A percentile compares a stretch with the other conserved stretches of the same genome.
phyloP scores from a whole-genome alignment of 208 protist species.

The Herpetomonas samuelpessoai region DNA sequence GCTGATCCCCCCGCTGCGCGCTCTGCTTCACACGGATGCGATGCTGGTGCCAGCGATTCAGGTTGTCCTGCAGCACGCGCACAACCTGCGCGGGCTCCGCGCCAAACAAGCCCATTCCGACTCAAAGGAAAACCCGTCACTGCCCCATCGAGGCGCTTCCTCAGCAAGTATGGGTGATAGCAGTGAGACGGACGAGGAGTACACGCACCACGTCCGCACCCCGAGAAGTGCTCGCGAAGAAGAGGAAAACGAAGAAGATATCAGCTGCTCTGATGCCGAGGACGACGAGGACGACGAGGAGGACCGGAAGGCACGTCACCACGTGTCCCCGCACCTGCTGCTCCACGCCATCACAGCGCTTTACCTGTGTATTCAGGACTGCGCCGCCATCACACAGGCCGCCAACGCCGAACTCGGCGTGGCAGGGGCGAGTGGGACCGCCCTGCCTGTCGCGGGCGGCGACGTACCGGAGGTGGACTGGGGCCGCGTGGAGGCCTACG shows the following conservation, averaged over 20 bases:
- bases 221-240: too few species aligned
- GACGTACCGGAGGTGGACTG: conserved; percentile 13
- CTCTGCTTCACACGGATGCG: conserved; percentile 72
- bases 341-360: conserved; percentile 62
- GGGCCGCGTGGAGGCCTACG: conserved; percentile 38
- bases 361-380: conserved; percentile 57
- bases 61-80: conserved; percentile 35
- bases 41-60: conserved; percentile 60
- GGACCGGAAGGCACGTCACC: background rate
- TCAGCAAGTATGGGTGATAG: background rate
- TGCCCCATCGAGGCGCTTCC: background rate
- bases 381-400: conserved; percentile 27
- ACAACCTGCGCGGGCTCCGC: conserved; percentile 5
- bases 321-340: conserved; percentile 29
- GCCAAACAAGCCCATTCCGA: background rate
- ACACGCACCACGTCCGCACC: too few species aligned
- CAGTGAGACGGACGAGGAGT: conserved; percentile 5
- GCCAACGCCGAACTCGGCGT: conserved; percentile 8
- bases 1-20: conserved; percentile 42
- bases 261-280: background rate
- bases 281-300: conserved; percentile 15
- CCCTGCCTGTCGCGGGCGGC: background rate
- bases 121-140: background rate
- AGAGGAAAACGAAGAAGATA: too few species aligned
- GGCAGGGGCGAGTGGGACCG: background rate